These are phyloP conservation scores for Leucosporidium yakuticum DNA, from an alignment of 768 basidiomycete genomes.

Conservation along the genomic window DNA sequence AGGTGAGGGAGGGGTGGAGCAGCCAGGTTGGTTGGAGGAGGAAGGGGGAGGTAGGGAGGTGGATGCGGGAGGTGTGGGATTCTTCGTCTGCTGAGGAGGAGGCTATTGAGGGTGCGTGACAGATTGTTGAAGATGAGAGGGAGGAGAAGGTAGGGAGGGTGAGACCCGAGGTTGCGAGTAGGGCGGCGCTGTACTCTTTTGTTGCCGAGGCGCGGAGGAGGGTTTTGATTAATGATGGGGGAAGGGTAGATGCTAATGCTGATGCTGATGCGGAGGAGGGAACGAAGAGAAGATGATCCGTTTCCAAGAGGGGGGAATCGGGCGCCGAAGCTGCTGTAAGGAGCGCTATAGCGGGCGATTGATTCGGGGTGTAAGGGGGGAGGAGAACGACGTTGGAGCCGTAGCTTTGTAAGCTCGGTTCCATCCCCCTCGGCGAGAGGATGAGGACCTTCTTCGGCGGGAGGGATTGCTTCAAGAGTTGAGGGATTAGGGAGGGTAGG, in stretches of 20 bases:
- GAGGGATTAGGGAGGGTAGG: slow-evolving; percentile 5
- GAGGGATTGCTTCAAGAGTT: slow-evolving; percentile 9
- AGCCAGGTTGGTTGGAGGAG: slow-evolving; percentile 26
- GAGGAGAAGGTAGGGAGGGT: not conserved
- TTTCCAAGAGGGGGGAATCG: not conserved
- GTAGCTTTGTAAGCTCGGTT: not conserved
- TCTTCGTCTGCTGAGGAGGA: not conserved
- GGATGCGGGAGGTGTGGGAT: not conserved
- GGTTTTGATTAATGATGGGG: slow-evolving; percentile 1
- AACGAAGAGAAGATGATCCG: too few relatives aligned
- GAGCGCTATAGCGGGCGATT: slow-evolving; percentile 6
- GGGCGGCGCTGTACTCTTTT: slow-evolving; percentile 7
- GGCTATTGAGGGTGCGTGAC: too few relatives aligned
- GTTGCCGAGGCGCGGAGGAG: slow-evolving; percentile 29
- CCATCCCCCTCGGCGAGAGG: slow-evolving; percentile 18
- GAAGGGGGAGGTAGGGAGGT: slow-evolving; percentile 22
- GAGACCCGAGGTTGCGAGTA: slow-evolving; percentile 26
- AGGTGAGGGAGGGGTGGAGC: slow-evolving; percentile 4
- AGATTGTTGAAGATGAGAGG: too few relatives aligned
- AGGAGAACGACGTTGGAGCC: not conserved
- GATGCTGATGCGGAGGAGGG: slow-evolving; percentile 10
- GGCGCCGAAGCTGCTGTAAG: not conserved
- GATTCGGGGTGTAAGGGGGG: not conserved
- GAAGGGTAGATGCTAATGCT: slow-evolving; percentile 13
- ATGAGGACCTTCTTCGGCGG: slow-evolving; percentile 13